Base-by-base conservation (phyloP, 805 yeast genomes). In the Cyberlindnera subsufficiens region DNA sequence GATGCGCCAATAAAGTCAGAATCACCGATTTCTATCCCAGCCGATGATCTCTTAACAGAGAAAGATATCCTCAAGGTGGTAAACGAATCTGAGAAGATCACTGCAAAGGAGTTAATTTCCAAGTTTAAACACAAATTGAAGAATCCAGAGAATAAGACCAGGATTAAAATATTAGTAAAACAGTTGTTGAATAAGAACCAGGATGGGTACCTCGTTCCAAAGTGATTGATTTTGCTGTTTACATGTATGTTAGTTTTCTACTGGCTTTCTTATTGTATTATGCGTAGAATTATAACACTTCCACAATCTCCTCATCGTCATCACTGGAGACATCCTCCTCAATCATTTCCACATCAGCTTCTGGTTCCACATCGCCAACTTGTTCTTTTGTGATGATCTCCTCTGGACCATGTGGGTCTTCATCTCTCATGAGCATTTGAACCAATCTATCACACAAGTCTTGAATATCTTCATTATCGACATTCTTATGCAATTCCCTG, bases 351-450 rank as follows among this genome's bases (percentile, higher is more conserved):
- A 39, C 69, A 40, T 64, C 69, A 13, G 54, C 66, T n/a, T 49
- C 52, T 16, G 45, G 53, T 13, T 56, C 59, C 42, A 74, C 77
- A 22, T 67, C 76, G 19, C 47, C 47, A 35, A 72, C 77, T 27
- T 75, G 78, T 27, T 69, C 76, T 46, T 66, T 70, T 30, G 70
- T 72, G 22, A 68, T 64, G 44, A 71, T 44, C 43, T 78, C 80
- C 39, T 75, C 78, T 16, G 69, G 60, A 27, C 64, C 65, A 30
- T 77, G 74, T 10, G 30, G 36, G 9, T 74, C 76, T 56, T 90
- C 97, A 57, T 91, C 97, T 69, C 97, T 79, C 93, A 86, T 85
- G 50, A 91, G 71, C 80, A 88, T 77, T 60, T 91, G 91, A 18
- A 90, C 99, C 33, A 86, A 63, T 59, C 93, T 75, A 53, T 88